phyloP scores from a whole-genome alignment of 2,329 filamentous ascomycete genomes.

The Zarea fungicola region DNA sequence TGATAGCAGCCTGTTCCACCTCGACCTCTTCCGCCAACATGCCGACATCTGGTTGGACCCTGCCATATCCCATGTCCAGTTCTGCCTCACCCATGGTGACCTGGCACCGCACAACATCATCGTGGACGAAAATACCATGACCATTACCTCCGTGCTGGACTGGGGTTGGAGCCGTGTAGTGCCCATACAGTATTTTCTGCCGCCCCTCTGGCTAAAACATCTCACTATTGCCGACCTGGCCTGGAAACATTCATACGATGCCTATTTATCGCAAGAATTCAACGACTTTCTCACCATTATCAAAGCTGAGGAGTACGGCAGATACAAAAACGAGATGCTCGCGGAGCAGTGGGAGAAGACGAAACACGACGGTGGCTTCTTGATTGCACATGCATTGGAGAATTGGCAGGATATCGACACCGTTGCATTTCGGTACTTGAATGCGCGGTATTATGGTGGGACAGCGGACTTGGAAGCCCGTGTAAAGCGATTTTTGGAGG shows the following conservation, averaged over 20 bases:
- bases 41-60: slow-evolving; percentile 13
- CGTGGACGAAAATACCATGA: slow-evolving; percentile 14
- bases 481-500: neutral
- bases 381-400: slow-evolving; percentile 11
- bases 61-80: slow-evolving; percentile 17
- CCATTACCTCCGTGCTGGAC: slow-evolving; percentile 15
- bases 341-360: slow-evolving; percentile 12
- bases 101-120: slow-evolving; percentile 19
- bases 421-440: slow-evolving; percentile 20
- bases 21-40: slow-evolving; percentile 18
- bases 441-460: slow-evolving; percentile 15
- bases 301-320: neutral
- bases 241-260: slow-evolving; percentile 8
- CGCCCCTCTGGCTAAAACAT: slow-evolving; percentile 14
- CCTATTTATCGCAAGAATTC: neutral
- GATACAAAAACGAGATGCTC: neutral
- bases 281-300: neutral
- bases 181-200: slow-evolving; percentile 16
- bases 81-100: slow-evolving; percentile 23
- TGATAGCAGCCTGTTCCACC: slow-evolving; percentile 20
- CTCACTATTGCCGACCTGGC: neutral
- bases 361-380: slow-evolving; percentile 8
- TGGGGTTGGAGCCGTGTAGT: slow-evolving; percentile 21
- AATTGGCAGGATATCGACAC: slow-evolving; percentile 11
- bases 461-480: slow-evolving; percentile 1